Evolutionary conservation across 179 eudicot genomes (phyloP).

Genomic region (Vitellaria paradoxa): DNA sequence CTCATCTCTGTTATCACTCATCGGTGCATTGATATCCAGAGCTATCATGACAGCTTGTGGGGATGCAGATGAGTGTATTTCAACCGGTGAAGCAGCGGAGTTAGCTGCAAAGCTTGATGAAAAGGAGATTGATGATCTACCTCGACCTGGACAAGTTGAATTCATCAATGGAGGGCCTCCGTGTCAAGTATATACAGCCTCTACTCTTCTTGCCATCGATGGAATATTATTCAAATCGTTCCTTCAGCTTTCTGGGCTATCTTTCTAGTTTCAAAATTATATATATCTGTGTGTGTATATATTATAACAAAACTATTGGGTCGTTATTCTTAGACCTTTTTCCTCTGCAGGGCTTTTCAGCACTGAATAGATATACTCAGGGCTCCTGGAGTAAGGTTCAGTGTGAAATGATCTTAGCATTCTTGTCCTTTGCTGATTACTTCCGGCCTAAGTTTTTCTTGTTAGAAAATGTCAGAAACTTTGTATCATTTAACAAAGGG

Average conservation of each 20-base stretch:
- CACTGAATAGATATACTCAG: slow-evolving; percentile 94
- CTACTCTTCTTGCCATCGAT: background rate
- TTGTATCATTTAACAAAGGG: slow-evolving; percentile 95
- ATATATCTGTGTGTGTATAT: no score
- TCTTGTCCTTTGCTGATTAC: slow-evolving; percentile 90
- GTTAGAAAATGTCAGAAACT: slow-evolving; percentile 89
- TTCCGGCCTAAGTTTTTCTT: slow-evolving; percentile 89
- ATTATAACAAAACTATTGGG: background rate
- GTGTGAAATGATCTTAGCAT: slow-evolving; percentile 97
- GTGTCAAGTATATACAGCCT: slow-evolving; percentile 58
- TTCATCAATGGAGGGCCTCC: slow-evolving; percentile 99
- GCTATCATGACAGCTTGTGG: slow-evolving; percentile 84
- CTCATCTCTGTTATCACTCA: slow-evolving; percentile 1
- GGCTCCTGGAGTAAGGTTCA: slow-evolving; percentile 98
- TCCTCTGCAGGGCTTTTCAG: slow-evolving; percentile 84
- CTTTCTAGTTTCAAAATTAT: no score
- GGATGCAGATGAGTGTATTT: slow-evolving; percentile 74
- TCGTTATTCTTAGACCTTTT: background rate
- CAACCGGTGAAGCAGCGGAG: slow-evolving; percentile 75
- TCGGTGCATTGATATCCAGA: slow-evolving; percentile 30
- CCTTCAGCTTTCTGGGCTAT: no score
- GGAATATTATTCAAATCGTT: background rate
- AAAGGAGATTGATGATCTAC: slow-evolving; percentile 50
- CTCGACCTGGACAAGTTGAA: slow-evolving; percentile 88
- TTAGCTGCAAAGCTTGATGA: slow-evolving; percentile 60